Evolutionary conservation across 164 flowering plant genomes (phyloP).

Genomic region (Umbellularia californica): DNA sequence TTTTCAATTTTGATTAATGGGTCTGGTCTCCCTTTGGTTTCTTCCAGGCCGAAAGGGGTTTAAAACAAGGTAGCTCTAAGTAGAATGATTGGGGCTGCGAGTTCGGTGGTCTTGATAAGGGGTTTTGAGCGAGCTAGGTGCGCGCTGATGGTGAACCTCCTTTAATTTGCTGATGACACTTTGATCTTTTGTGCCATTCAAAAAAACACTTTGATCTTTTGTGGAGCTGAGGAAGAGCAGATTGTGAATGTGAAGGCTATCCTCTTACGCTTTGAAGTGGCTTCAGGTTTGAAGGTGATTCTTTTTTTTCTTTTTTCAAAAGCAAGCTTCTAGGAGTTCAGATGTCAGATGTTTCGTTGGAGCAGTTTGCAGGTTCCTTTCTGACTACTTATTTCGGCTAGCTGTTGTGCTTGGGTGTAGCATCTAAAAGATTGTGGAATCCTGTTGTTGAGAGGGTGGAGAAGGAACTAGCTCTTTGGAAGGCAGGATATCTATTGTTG

Average conservation of each 20-base stretch:
- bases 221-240: background rate
- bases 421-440: background rate
- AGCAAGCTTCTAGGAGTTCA: background rate
- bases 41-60: background rate
- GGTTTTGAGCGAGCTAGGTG: background rate
- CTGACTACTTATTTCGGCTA: background rate
- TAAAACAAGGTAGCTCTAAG: background rate
- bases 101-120: background rate
- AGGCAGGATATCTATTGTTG: background rate
- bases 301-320: background rate
- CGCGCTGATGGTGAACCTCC: background rate
- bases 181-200: background rate
- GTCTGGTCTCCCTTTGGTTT: background rate
- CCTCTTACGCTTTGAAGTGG: background rate
- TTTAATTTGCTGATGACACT: background rate
- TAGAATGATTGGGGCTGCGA: background rate
- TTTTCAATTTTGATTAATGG: background rate
- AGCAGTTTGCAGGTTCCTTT: background rate
- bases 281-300: background rate
- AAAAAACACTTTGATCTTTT: background rate
- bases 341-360: background rate
- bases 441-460: background rate
- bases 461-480: background rate
- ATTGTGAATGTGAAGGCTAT: background rate
- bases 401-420: background rate